Conservation (phyloP, 139 green algal genomes). For the Astrephomene gubernaculifera region DNA sequence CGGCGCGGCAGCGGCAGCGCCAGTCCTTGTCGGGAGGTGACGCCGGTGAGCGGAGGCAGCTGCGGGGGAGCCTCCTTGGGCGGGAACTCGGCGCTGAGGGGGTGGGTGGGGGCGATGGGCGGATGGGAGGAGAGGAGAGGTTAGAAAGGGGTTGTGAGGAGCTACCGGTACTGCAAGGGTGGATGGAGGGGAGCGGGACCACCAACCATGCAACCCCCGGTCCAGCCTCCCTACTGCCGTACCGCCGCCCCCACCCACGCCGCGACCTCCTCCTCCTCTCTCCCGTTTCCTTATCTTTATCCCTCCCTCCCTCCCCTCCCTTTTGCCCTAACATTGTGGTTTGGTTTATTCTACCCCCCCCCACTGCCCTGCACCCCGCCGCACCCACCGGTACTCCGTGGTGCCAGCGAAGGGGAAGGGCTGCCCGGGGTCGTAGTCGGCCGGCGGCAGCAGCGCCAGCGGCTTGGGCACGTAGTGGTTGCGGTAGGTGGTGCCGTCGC, state of each 20-base stretch:
- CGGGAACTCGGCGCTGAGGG: conserved; percentile 43
- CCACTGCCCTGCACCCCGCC: too few species aligned
- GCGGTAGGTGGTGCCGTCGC: conserved; percentile 53
- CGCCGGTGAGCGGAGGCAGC: conserved; percentile 46
- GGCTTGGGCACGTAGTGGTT: conserved; percentile 57
- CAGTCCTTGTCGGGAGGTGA: conserved; percentile 30
- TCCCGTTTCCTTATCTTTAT: not conserved
- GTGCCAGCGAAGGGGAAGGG: conserved; percentile 50
- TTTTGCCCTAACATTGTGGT: too few species aligned
- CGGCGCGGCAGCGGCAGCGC: conserved; percentile 59
- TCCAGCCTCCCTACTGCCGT: too few species aligned
- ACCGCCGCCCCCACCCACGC: not conserved
- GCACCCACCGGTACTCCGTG: conserved; percentile 55
- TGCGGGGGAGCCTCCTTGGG: conserved; percentile 46
- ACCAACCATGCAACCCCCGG: too few species aligned
- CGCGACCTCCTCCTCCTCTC: not conserved
- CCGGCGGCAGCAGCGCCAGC: conserved; percentile 23
- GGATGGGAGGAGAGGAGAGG: not conserved
- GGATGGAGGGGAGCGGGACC: not conserved
- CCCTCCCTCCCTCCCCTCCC: not conserved
- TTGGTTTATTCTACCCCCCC: too few species aligned
- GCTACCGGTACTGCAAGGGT: not conserved
- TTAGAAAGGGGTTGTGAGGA: not conserved
- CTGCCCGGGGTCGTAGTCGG: conserved; percentile 20
- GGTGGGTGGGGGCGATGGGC: too few species aligned